Evolutionary conservation across 805 yeast genomes (phyloP), one percentile per base, ranked within the genome.

Genomic region (Nakazawaea peltata): DNA sequence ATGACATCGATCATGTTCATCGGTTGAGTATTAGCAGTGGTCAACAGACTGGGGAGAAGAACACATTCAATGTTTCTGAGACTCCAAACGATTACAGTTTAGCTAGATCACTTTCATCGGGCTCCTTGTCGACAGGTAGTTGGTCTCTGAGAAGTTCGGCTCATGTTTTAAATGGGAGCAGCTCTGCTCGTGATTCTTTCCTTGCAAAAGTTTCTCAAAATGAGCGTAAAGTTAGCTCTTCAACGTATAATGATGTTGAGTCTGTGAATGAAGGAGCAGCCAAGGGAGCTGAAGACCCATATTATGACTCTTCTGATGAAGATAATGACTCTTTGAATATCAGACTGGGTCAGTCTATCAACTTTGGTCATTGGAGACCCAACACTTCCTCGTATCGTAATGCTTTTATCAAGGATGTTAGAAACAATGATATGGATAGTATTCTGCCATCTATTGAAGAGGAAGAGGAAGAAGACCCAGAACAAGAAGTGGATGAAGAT

Each of bases 341-440:
- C 24, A 14, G 16, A 11, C 40, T 19, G 9, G 36, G 36, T 5
- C 39, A 49, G 40, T 56, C 60, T 3, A 52, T 71, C 28, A 67
- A 61, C 38, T 57, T 71, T 56, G 77, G 77, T 2, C 56, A 56
- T 19, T 76, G 83, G 82, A 67, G 65, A 47, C 81, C 81, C 2
- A 70, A 75, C 45, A 74, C 80, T 7, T 60, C 56, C 22, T 57
- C 56, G 26, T 69, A 51, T 47, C 55, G 77, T 34, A 74, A 69
- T 40, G 65, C 64, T 34, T 70, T 70, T 37, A 69, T 70, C 28
- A 57, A 54, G 42, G 69, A 61, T 34, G 59, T 59, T 29, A 68
- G 63, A 29, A 63, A 61, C 33, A 70, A 57, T 26, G 54, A 50
- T 33, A 37, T 46, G 4, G 39, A 50, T 25, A 51, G 49, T 24